Evolutionary conservation across 2,329 filamentous ascomycete genomes (phyloP), one percentile per base, ranked within the genome.

Genomic region (Fusarium austroafricanum): DNA sequence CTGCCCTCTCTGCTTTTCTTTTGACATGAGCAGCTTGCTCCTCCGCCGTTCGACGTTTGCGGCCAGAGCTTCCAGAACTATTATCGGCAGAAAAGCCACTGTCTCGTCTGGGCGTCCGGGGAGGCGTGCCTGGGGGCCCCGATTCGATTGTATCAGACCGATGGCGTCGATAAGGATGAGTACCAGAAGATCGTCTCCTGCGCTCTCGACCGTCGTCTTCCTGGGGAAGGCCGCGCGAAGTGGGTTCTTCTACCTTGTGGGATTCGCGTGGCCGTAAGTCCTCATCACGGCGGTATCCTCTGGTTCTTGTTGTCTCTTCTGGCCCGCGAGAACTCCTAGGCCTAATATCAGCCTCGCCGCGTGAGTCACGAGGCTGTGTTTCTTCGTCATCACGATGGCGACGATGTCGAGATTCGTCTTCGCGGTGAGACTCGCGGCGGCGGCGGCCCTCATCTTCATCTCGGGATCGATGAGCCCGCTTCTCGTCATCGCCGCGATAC

Each of bases 21-120:
- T 73, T 81, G 3, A 87, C 84, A 54, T 85, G 82, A 3, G 80
- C 82, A 17, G 79, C 82, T 61, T 84, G 83, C 68, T 86, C 83
- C 64, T 86, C 83, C 3, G 79, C 76, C 4, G 82, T 84, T 57
- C 83, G 81, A 40, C 79, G 78, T 52, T 70, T 75, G 56, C 73
- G 73, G 26, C 73, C 68, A 35, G 78, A 76, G 44, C 75, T 74
- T 43, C 75, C 77, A 43, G 78, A 77, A 60, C 73, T 80, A 10
- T 61, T 65, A n/a, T 82, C 81, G 18, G 78, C 76, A 5, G 82
- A 80, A 62, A 81, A 80, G 1, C 83, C 83, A 60, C 82, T 84
- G 59, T 85, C 83, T 54, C 80, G 80, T 55, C 81, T 80, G 6
- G 83, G 79, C n/a, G 79, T 78, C 67, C 69, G 81, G 45, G 78